Percentiles rank a stretch among this genome's conserved stretches.
phyloP scores from a whole-genome alignment of 768 basidiomycete genomes.

The Filobasidium wieringae region DNA sequence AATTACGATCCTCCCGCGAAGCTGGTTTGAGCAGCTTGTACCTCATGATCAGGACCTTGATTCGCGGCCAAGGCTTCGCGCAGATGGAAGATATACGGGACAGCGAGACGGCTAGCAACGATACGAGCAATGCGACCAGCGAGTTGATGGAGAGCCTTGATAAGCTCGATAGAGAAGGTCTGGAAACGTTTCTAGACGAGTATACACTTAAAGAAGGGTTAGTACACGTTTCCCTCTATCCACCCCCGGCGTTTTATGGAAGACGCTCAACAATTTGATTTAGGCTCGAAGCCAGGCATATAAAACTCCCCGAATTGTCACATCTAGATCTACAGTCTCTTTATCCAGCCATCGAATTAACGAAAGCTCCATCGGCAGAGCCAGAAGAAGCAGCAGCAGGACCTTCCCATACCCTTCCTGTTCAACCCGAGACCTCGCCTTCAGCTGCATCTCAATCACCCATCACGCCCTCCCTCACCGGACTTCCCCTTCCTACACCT shows the following conservation, averaged over 20 bases:
- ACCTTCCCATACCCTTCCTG: not conserved
- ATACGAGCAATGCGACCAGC: not conserved
- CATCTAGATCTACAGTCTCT: not conserved
- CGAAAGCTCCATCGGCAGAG: not conserved
- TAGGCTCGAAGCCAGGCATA: not conserved
- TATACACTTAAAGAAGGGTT: not conserved
- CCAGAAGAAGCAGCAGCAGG: not conserved
- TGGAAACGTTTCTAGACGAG: not conserved
- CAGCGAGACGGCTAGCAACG: not conserved
- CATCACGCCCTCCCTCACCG: too few species aligned
- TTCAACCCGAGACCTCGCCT: not conserved
- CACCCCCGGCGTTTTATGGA: too few species aligned
- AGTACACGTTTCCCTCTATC: not conserved
- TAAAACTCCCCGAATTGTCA: not conserved
- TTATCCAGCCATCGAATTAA: not conserved
- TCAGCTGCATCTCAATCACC: not conserved
- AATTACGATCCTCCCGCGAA: not conserved
- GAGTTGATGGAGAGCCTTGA: not conserved
- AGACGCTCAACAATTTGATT: too few species aligned
- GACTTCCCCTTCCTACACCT: not conserved
- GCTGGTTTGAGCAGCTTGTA: not conserved
- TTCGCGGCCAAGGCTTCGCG: conserved; percentile 1
- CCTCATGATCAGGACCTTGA: conserved; percentile 5
- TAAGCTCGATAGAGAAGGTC: not conserved
- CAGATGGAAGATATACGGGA: not conserved